Evolutionary conservation across 1,139 yeast species (phyloP).

Genomic region (Spencermartinsiella ligniputridi): DNA sequence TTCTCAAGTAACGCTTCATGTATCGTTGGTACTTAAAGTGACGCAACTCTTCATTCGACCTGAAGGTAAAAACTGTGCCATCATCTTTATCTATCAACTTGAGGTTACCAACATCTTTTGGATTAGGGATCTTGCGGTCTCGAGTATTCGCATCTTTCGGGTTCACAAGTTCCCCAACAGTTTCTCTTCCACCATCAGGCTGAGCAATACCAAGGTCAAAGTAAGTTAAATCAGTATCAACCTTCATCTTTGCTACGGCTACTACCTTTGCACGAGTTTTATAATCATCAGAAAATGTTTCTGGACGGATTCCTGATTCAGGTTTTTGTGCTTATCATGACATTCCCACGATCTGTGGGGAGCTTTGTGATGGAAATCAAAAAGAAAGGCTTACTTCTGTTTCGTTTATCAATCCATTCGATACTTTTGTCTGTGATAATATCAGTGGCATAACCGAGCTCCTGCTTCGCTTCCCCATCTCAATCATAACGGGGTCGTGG

Average conservation of each 20-base stretch:
- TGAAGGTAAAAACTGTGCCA: background rate
- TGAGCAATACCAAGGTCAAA: constrained; percentile 10
- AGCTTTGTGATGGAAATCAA: constrained; percentile 12
- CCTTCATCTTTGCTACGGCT: constrained; percentile 11
- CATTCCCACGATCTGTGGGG: constrained; percentile 12
- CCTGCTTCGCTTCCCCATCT: constrained; percentile 7
- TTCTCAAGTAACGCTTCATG: too few species aligned
- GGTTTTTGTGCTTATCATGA: constrained; percentile 5
- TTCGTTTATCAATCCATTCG: constrained; percentile 4
- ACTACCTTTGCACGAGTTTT: constrained; percentile 12
- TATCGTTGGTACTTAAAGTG: too few species aligned
- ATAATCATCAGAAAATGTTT: constrained; percentile 10
- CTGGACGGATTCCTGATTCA: constrained; percentile 8
- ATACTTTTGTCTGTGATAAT: constrained; percentile 9
- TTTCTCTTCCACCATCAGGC: constrained; percentile 9
- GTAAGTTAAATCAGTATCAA: constrained; percentile 11
- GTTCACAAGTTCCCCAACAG: background rate
- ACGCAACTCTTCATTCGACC: background rate
- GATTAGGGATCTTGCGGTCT: too few species aligned
- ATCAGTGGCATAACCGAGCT: constrained; percentile 10
- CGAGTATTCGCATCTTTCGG: background rate
- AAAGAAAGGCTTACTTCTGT: constrained; percentile 7
- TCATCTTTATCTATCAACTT: background rate
- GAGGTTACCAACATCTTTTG: background rate
- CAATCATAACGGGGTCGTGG: constrained; percentile 9